Evolutionary conservation across 192 early-diverging fungal genomes (phyloP), one percentile per base, ranked within the genome.

Genomic region (Backusella morwellensis): DNA sequence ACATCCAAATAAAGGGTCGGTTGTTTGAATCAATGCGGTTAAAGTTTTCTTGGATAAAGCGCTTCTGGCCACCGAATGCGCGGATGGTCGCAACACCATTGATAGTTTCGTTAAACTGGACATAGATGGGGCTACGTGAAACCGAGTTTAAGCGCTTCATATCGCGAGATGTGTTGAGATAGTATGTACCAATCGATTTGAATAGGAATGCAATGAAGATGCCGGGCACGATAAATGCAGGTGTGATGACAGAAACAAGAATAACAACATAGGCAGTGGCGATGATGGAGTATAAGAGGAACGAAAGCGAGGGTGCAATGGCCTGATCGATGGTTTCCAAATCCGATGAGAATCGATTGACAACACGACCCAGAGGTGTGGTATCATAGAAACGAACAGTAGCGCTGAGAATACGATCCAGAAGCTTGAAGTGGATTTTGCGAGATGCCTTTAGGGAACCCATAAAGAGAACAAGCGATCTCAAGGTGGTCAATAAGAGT

Each of bases 341-440:
- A 83, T 98, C 95, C 17, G 92, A 91, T 32, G 93, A 92, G 78
- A 95, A 96, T 42, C 96, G 83, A 82, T 97, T 98, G 4, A 80
- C 85, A 66, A 95, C 89, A 23, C 93, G 90, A 56, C 96, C 96
- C 11, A 94, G 85, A 5, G 97, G 97, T 6, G 94, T 96, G n/a
- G 90, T 90, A 75, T 97, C 95, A 80, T 93, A 98, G 88, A 97
- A 97, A 15, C 91, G 87, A 35, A 96, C 87, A 75, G 91, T 91
- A 2, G 94, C 91, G 32, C 87, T 89, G 23, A 90, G 73, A 38
- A 95, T 82, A 35, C 86, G 70, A 26, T 77, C 83, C 36, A 94
- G 71, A 29, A 93, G 80, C 35, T 80, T 85, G 12, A 78, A 59
- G 74, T 94, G 93, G 35, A 94, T 70, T 0, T 68, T 73, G 8